phyloP scores from a whole-genome alignment of 2,329 filamentous ascomycete genomes.

The Phialocephala subalpina region DNA sequence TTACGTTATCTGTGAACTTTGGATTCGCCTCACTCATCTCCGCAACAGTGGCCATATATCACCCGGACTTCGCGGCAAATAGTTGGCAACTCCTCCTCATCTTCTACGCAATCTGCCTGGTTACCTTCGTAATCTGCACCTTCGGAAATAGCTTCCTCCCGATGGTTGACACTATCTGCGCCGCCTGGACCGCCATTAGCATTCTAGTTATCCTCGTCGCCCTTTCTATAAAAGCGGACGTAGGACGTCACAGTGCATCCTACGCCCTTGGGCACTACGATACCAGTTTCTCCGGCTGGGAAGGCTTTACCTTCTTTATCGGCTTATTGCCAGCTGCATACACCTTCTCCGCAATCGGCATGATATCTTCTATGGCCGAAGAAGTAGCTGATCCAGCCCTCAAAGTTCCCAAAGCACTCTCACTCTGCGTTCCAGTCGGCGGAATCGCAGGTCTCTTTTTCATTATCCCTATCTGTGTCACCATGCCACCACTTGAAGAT shows the following conservation, averaged over 20 bases:
- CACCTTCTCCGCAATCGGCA: conserved; percentile 66
- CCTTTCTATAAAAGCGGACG: conserved; percentile 60
- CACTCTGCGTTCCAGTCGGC: conserved; percentile 56
- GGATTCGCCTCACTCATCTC: conserved; percentile 66
- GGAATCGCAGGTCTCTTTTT: conserved; percentile 59
- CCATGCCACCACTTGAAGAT: conserved; percentile 54
- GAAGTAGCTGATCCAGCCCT: conserved; percentile 61
- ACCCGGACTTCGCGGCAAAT: conserved; percentile 58
- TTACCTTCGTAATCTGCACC: conserved; percentile 70
- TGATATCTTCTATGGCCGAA: conserved; percentile 70
- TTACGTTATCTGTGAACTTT: conserved; percentile 82
- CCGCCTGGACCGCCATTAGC: conserved; percentile 60
- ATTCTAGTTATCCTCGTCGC: conserved; percentile 66
- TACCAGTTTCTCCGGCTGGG: conserved; percentile 62
- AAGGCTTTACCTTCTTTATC: conserved; percentile 68
- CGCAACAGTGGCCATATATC: conserved; percentile 60
- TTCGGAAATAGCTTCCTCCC: conserved; percentile 74
- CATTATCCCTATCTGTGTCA: conserved; percentile 59
- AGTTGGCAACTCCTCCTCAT: conserved; percentile 75
- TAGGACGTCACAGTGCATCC: conserved; percentile 58
- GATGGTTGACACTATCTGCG: conserved; percentile 64
- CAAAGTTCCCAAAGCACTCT: conserved; percentile 56
- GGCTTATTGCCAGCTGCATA: conserved; percentile 66
- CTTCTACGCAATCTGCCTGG: conserved; percentile 72
- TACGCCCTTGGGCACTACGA: conserved; percentile 66